Evolutionary conservation across 169 alveolate genomes (phyloP).

Genomic region (Cryptosporidium muris): DNA sequence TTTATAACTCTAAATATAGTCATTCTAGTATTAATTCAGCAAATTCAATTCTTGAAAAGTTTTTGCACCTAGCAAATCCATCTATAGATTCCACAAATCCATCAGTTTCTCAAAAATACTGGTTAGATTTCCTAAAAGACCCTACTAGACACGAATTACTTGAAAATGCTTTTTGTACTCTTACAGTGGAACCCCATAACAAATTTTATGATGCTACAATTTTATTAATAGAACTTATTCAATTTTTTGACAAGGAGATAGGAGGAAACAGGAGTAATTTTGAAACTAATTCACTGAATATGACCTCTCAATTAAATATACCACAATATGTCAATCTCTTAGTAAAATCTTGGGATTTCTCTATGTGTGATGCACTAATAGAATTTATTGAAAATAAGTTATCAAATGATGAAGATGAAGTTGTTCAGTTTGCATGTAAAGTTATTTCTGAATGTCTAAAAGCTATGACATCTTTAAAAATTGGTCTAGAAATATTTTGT

Average conservation of each 20-base stretch:
- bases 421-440: too few species aligned
- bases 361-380: constrained; percentile 18
- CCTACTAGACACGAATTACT: constrained; percentile 31
- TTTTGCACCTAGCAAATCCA: constrained; percentile 10
- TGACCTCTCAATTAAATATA: too few species aligned
- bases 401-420: not conserved
- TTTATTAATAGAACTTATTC: constrained; percentile 19
- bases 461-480: too few species aligned
- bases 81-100: constrained; percentile 27
- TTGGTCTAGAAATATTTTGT: too few species aligned
- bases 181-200: constrained; percentile 20
- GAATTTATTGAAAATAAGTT: not conserved
- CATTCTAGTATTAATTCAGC: too few species aligned
- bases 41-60: constrained; percentile 24
- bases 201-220: constrained; percentile 28
- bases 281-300: too few species aligned
- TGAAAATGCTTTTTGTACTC: constrained; percentile 29
- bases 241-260: constrained; percentile 15
- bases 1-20: too few species aligned
- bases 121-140: constrained; percentile 46
- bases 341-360: constrained; percentile 23
- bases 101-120: constrained; percentile 15
- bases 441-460: too few species aligned
- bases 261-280: not conserved
- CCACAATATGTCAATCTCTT: too few species aligned